Percentiles rank a stretch among this genome's conserved stretches.
phyloP scores from a whole-genome alignment of 169 alveolate species.

The Eimeria necatrix region DNA sequence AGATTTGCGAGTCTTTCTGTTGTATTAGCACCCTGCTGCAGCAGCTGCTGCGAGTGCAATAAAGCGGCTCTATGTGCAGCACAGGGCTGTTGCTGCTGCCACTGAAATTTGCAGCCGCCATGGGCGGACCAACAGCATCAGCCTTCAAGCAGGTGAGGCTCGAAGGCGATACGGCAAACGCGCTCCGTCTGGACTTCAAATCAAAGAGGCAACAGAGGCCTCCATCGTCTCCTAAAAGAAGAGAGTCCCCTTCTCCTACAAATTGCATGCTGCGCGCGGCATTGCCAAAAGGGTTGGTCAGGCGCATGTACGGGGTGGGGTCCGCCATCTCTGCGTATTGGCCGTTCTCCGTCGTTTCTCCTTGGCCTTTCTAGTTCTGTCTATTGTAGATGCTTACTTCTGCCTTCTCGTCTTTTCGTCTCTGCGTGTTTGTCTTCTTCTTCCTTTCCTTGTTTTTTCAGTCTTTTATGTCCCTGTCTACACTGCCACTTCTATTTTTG shows the following conservation, averaged over 20 bases:
- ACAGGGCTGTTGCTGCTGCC: slow-evolving; percentile 19
- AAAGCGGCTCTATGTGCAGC: slow-evolving; percentile 53
- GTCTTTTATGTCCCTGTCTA: no score
- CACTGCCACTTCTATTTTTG: no score
- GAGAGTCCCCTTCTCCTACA: slow-evolving; percentile 3
- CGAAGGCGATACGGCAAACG: slow-evolving; percentile 29
- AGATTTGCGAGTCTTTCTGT: slow-evolving; percentile 46
- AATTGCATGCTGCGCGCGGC: slow-evolving; percentile 19
- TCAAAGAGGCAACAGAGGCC: background rate
- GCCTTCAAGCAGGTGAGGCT: background rate
- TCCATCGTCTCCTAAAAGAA: slow-evolving; percentile 30
- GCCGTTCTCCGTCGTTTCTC: no score
- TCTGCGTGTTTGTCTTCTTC: background rate
- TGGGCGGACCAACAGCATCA: background rate
- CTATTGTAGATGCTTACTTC: background rate
- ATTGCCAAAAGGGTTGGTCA: slow-evolving; percentile 17
- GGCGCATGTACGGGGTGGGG: slow-evolving; percentile 28
- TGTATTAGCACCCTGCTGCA: slow-evolving; percentile 46
- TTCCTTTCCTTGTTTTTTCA: no score
- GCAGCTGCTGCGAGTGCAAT: slow-evolving; percentile 41
- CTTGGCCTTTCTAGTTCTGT: no score
- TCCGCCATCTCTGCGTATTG: background rate
- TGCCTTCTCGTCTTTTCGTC: background rate
- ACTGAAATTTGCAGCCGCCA: background rate
- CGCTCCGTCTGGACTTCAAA: background rate